Evolutionary conservation across 2,329 filamentous ascomycete species (phyloP).

Genomic region (Scedosporium aurantiacum): DNA sequence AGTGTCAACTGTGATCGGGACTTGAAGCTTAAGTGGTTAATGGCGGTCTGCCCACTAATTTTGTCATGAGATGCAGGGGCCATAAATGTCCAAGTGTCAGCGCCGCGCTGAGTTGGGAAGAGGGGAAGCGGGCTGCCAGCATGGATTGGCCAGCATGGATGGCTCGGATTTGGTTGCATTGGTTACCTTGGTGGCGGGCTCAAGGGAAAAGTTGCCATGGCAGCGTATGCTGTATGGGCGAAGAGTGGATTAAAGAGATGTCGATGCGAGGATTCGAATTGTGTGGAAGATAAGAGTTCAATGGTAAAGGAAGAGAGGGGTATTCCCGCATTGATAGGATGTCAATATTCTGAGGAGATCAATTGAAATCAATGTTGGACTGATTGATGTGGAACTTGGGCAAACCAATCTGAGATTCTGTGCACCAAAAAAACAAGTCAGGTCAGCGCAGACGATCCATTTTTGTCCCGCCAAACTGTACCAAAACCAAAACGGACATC

Average conservation of each 20-base stretch:
- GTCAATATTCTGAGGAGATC: no score
- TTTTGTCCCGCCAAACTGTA: no score
- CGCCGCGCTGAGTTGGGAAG: neutral
- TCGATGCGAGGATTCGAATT: neutral
- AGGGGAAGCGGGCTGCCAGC: neutral
- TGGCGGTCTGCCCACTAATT: neutral
- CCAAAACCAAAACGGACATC: no score
- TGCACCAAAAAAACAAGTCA: no score
- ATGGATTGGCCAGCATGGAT: neutral
- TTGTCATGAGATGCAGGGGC: neutral
- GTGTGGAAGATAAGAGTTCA: no score
- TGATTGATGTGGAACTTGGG: no score
- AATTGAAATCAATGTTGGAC: no score
- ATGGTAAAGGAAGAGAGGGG: no score
- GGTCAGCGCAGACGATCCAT: no score
- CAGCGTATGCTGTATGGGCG: neutral
- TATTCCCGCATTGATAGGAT: no score
- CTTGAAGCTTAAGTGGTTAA: neutral
- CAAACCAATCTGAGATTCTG: no score
- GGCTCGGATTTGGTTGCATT: neutral
- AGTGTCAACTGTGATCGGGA: neutral
- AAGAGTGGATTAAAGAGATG: neutral
- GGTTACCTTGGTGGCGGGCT: neutral
- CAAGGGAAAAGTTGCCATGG: conserved; percentile 2
- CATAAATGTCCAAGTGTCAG: neutral